Evolutionary conservation across 2,329 filamentous ascomycete species (phyloP).

Genomic region (Claviceps monticola): DNA sequence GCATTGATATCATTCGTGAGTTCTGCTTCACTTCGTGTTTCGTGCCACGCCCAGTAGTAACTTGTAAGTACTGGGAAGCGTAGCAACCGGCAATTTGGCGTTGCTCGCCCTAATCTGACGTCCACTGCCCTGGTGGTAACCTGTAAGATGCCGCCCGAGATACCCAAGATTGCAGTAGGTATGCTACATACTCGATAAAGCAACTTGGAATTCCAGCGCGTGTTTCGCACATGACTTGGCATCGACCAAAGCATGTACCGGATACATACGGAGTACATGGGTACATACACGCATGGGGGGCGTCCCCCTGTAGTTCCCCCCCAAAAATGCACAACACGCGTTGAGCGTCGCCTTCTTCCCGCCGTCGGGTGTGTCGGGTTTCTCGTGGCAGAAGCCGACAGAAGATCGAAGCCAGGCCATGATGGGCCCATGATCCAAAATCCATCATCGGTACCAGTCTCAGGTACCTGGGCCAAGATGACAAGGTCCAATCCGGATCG

Average conservation of each 20-base stretch:
- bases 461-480: too few relatives aligned
- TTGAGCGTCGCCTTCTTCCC: not conserved
- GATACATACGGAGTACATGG: too few relatives aligned
- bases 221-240: not conserved
- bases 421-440: too few relatives aligned
- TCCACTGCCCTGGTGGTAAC: too few relatives aligned
- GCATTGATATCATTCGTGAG: slow-evolving; percentile 1
- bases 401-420: not conserved
- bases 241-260: not conserved
- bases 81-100: not conserved
- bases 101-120: not conserved
- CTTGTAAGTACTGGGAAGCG: not conserved
- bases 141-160: too few relatives aligned
- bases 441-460: too few relatives aligned
- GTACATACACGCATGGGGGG: too few relatives aligned
- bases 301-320: too few relatives aligned
- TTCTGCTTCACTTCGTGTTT: slow-evolving; percentile 3
- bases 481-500: slow-evolving; percentile 1
- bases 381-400: slow-evolving; percentile 1
- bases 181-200: too few relatives aligned
- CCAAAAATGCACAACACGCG: too few relatives aligned
- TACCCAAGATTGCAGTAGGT: too few relatives aligned
- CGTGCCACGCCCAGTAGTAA: not conserved
- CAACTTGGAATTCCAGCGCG: too few relatives aligned
- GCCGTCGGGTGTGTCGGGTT: not conserved